phyloP scores from a whole-genome alignment of 306 rosid species.

The Cicer cuneatum region DNA sequence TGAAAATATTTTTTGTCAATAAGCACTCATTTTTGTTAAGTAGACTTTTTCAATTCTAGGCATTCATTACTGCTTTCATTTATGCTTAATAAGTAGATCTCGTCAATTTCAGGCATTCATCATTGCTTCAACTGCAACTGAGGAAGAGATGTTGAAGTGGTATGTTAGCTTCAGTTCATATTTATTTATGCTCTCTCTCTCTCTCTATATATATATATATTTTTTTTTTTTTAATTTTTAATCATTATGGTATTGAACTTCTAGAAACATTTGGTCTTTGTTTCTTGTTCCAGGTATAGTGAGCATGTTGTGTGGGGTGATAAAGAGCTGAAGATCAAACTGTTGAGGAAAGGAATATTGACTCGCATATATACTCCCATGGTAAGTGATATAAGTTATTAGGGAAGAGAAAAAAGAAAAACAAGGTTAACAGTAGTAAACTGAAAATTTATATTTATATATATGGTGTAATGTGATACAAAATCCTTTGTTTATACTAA shows the following conservation, averaged over 20 bases:
- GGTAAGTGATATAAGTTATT: conserved; percentile 58
- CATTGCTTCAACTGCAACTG: conserved; percentile 92
- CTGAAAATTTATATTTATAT: not conserved
- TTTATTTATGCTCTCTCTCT: not conserved
- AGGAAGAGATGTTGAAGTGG: conserved; percentile 90
- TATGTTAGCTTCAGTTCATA: conserved; percentile 44
- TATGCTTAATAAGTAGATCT: conserved; percentile 34
- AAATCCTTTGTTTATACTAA: not conserved
- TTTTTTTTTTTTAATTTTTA: not conserved
- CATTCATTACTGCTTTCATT: conserved; percentile 72
- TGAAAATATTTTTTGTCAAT: conserved; percentile 13
- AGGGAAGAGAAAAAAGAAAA: not conserved
- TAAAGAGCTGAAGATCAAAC: conserved; percentile 75
- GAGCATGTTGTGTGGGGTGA: conserved; percentile 97
- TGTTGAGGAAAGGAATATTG: conserved; percentile 88
- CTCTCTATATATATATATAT: not conserved
- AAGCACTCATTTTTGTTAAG: conserved; percentile 43
- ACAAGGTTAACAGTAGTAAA: not conserved
- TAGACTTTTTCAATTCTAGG: conserved; percentile 57
- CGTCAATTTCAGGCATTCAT: conserved; percentile 83
- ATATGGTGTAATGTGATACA: not conserved
- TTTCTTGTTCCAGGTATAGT: conserved; percentile 66
- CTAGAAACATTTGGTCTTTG: conserved; percentile 28
- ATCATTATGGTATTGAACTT: conserved; percentile 20
- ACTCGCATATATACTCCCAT: conserved; percentile 87